Conservation (phyloP, 306 rosid genomes). For the Dalbergia cochinchinensis region DNA sequence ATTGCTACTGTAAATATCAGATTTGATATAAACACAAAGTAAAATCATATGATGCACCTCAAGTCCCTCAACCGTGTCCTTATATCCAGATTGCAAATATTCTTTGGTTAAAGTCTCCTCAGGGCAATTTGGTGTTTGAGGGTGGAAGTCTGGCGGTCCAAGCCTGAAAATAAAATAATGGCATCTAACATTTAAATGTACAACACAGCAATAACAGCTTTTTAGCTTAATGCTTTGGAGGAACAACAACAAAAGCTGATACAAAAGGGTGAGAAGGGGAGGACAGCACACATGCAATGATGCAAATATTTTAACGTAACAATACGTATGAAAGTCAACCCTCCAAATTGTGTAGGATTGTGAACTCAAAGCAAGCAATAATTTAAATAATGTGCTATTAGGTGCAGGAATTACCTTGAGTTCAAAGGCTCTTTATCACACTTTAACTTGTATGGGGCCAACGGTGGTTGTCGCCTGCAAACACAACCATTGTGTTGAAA, state of each 20-base stretch:
- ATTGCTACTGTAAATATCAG: slow-evolving; percentile 27
- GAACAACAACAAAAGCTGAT: background rate
- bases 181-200: slow-evolving; percentile 26
- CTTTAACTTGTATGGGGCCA: slow-evolving; percentile 85
- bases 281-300: background rate
- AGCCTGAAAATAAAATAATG: slow-evolving; percentile 66
- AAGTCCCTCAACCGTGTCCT: slow-evolving; percentile 92
- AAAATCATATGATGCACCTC: slow-evolving; percentile 65
- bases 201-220: slow-evolving; percentile 6
- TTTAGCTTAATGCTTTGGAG: slow-evolving; percentile 6
- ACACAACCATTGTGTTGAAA: slow-evolving; percentile 42
- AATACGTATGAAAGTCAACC: background rate
- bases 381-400: slow-evolving; percentile 6
- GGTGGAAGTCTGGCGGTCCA: slow-evolving; percentile 92
- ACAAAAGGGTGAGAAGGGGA: background rate
- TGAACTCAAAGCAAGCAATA: slow-evolving; percentile 2
- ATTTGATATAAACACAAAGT: slow-evolving; percentile 13
- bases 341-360: slow-evolving; percentile 6
- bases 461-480: slow-evolving; percentile 80
- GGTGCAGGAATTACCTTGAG: slow-evolving; percentile 64
- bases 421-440: slow-evolving; percentile 89
- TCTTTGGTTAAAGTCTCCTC: slow-evolving; percentile 96
- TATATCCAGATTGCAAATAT: slow-evolving; percentile 81
- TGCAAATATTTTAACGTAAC: background rate
- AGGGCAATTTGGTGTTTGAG: slow-evolving; percentile 89